These are phyloP conservation scores for Fusarium incarnatum DNA, from an alignment of 2,329 filamentous ascomycete species.

Conservation along the genomic window DNA sequence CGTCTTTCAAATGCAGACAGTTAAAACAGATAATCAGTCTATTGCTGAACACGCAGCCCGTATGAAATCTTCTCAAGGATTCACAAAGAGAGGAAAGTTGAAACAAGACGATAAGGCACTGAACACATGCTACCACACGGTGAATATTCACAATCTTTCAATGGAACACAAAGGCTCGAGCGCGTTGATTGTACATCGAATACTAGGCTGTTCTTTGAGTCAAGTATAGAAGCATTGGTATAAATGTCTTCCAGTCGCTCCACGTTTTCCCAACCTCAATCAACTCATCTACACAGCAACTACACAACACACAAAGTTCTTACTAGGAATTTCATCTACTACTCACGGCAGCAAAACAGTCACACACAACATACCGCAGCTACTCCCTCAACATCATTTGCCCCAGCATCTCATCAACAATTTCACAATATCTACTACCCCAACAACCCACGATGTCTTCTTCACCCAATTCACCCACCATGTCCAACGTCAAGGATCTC, in stretches of 20 bases:
- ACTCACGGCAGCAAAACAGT: not conserved
- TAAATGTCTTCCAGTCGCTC: not conserved
- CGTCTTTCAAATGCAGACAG: no score
- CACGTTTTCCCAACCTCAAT: not conserved
- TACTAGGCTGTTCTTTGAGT: not conserved
- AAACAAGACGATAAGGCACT: not conserved
- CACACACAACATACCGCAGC: not conserved
- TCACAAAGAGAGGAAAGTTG: no score
- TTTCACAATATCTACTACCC: not conserved
- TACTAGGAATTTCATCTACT: not conserved
- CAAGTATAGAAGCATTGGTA: not conserved
- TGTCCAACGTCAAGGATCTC: not conserved
- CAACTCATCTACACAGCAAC: not conserved
- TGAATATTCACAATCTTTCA: rapidly evolving
- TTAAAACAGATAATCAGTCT: no score
- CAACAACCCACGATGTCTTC: not conserved
- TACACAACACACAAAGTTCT: not conserved
- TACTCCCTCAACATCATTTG: not conserved
- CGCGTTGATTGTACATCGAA: not conserved
- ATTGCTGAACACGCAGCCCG: rapidly evolving
- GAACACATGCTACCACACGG: not conserved
- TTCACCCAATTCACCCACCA: not conserved
- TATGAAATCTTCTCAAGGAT: no score
- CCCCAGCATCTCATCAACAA: not conserved
- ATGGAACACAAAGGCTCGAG: not conserved